A percentile compares a stretch with the other conserved stretches of the same genome.
phyloP scores from a whole-genome alignment of 2,329 filamentous ascomycete species.

The Botrytis sinoallii region DNA sequence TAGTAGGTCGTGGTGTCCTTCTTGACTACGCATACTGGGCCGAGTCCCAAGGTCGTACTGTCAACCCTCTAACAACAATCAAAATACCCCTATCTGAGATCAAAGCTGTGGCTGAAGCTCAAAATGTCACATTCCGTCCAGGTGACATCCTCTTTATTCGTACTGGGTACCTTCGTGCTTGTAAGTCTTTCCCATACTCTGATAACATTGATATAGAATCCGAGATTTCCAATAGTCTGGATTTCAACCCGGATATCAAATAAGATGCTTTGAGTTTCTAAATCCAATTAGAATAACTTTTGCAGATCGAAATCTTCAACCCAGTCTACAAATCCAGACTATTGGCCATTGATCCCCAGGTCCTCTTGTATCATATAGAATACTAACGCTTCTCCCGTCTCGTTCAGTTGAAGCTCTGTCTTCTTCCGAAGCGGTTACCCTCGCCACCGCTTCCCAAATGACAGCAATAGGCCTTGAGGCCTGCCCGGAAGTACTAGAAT shows the following conservation, averaged over 20 bases:
- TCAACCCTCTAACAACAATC: constrained; percentile 50
- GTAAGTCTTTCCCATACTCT: constrained; percentile 33
- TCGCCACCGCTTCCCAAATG: background rate
- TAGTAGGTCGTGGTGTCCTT: constrained; percentile 50
- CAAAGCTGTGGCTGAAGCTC: constrained; percentile 38
- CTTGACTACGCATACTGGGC: constrained; percentile 57
- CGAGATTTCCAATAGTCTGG: background rate
- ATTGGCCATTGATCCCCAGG: background rate
- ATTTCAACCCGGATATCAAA: background rate
- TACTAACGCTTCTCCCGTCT: background rate
- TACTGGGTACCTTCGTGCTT: constrained; percentile 39
- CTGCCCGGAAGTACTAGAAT: background rate
- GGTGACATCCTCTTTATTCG: constrained; percentile 44
- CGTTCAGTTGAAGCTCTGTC: background rate
- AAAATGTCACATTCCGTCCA: constrained; percentile 38
- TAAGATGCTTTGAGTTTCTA: background rate
- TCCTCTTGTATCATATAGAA: background rate
- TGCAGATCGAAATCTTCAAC: background rate
- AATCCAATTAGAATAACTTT: background rate
- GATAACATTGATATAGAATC: constrained; percentile 19
- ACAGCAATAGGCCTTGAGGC: constrained; percentile 3
- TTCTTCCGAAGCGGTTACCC: background rate
- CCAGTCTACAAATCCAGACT: background rate
- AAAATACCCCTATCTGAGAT: constrained; percentile 35
- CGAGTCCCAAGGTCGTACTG: constrained; percentile 50